Evolutionary conservation across 2,329 filamentous ascomycete genomes (phyloP).

Genomic region (Coniochaeta sp.): DNA sequence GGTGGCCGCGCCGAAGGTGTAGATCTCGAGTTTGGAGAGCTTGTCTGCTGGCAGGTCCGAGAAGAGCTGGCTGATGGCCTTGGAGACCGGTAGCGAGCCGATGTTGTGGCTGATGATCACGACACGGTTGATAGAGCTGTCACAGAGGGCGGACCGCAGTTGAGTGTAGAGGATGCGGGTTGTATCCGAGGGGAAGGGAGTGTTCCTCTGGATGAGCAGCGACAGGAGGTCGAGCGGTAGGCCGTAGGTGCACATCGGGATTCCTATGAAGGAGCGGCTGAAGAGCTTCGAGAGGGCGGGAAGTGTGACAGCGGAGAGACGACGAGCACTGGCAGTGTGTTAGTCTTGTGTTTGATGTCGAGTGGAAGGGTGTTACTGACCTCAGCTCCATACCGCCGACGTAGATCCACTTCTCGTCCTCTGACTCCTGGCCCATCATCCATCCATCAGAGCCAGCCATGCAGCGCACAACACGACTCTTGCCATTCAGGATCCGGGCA

Average conservation of each 20-base stretch:
- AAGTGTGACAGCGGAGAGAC: slow-evolving; percentile 21
- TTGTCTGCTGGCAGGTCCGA: slow-evolving; percentile 28
- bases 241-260: slow-evolving; percentile 43
- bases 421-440: slow-evolving; percentile 19
- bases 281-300: slow-evolving; percentile 28
- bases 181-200: slow-evolving; percentile 20
- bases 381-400: slow-evolving; percentile 25
- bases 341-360: background rate
- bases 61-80: slow-evolving; percentile 27
- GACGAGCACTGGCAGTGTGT: slow-evolving; percentile 16
- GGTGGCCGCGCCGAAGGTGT: slow-evolving; percentile 34
- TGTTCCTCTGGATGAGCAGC: slow-evolving; percentile 23
- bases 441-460: slow-evolving; percentile 15
- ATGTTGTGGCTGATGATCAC: slow-evolving; percentile 33
- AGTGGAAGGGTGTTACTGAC: slow-evolving; percentile 12
- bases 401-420: slow-evolving; percentile 27
- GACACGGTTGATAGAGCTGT: slow-evolving; percentile 22
- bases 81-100: slow-evolving; percentile 27
- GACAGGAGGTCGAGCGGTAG: slow-evolving; percentile 43
- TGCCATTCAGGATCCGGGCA: slow-evolving; percentile 21
- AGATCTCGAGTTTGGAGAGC: slow-evolving; percentile 32
- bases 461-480: slow-evolving; percentile 14
- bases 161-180: slow-evolving; percentile 17
- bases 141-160: background rate
- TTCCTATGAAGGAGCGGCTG: slow-evolving; percentile 36